These are phyloP conservation scores for Zygotorulaspora mrakii DNA, from an alignment of 1,139 yeast species.

Conservation along the genomic window DNA sequence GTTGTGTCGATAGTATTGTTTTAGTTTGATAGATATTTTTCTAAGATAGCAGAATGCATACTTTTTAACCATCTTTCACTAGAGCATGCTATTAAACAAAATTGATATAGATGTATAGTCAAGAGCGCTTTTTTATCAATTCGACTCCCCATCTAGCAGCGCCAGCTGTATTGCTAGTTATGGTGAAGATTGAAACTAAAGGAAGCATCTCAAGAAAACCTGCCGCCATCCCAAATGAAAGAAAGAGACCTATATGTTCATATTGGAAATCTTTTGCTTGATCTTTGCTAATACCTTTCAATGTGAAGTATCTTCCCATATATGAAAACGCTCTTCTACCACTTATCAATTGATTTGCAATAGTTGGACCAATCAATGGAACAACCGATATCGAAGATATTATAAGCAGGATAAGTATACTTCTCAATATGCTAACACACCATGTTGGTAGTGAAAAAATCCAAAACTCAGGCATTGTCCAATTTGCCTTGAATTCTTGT, in stretches of 20 bases:
- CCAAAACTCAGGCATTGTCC: conserved; percentile 15
- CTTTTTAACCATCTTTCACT: no score
- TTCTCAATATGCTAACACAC: conserved; percentile 8
- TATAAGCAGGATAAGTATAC: conserved; percentile 7
- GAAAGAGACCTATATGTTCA: conserved; percentile 26
- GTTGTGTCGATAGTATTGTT: conserved; percentile 79
- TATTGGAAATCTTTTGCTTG: conserved; percentile 21
- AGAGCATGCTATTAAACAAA: no score
- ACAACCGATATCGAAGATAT: conserved; percentile 23
- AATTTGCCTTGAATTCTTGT: conserved; percentile 4
- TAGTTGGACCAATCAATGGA: conserved; percentile 32
- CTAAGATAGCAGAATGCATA: no score
- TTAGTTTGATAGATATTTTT: no score
- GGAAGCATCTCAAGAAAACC: conserved; percentile 36
- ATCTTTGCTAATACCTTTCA: conserved; percentile 15
- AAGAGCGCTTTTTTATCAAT: conserved; percentile 13
- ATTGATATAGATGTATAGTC: not conserved
- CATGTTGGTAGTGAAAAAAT: conserved; percentile 11
- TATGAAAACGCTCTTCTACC: conserved; percentile 29
- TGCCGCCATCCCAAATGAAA: conserved; percentile 35
- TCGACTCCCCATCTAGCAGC: conserved; percentile 31
- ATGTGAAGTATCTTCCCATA: conserved; percentile 21
- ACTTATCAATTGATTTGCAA: conserved; percentile 26
- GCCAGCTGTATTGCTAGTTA: conserved; percentile 34
- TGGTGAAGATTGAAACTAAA: conserved; percentile 30